Conservation (phyloP, 306 rosid genomes). For the Canavalia gladiata region DNA sequence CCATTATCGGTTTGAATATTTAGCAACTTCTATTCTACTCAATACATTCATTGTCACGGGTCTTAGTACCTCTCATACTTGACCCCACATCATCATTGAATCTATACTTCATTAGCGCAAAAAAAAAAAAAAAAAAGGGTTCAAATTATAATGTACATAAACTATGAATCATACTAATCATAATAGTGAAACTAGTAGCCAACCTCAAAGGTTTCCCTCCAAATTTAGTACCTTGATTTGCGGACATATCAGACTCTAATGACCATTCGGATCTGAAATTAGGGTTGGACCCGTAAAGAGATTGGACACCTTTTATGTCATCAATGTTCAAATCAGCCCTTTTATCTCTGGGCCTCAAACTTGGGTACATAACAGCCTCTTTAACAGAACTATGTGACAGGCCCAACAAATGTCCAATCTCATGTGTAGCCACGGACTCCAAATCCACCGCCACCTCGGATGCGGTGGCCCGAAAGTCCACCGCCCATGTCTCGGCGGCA, state of each 20-base stretch:
- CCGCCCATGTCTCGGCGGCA: constrained; percentile 87
- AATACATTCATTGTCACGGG: neutral
- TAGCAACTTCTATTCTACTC: neutral
- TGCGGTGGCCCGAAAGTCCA: constrained; percentile 56
- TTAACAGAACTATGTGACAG: constrained; percentile 73
- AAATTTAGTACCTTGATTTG: constrained; percentile 51
- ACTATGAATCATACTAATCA: constrained; percentile 29
- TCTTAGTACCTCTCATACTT: neutral
- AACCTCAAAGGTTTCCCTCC: constrained; percentile 39
- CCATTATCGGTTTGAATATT: neutral
- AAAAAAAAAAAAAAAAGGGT: neutral
- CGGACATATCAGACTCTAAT: constrained; percentile 66
- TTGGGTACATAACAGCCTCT: constrained; percentile 87
- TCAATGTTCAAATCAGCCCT: constrained; percentile 70
- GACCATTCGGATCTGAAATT: constrained; percentile 57
- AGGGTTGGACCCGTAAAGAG: constrained; percentile 84
- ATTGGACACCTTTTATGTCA: constrained; percentile 79
- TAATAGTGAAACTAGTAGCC: neutral
- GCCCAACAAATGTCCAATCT: constrained; percentile 90
- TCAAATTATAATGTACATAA: constrained; percentile 23
- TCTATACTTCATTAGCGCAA: neutral
- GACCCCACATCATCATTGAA: neutral
- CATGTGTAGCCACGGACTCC: constrained; percentile 88
- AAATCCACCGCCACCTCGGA: constrained; percentile 79
- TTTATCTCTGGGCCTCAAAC: constrained; percentile 74